Evolutionary conservation across 2,329 filamentous ascomycete genomes (phyloP).

Genomic region (Ambrosiella xylebori): DNA sequence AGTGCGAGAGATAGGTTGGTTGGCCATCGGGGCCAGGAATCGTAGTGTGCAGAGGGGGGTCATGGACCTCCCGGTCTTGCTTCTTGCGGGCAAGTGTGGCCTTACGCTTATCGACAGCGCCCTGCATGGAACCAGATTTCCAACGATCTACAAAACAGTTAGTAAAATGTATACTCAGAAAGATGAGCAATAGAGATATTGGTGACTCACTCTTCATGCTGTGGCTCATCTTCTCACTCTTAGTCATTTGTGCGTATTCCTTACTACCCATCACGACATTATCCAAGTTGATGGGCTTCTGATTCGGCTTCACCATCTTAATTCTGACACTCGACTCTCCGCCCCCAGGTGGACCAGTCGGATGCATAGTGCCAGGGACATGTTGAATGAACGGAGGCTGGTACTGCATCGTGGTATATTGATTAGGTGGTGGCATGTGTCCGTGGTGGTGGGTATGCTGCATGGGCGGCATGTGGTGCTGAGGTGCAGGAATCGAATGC

Average conservation of each 20-base stretch:
- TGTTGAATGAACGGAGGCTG: neutral
- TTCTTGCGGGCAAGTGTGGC: constrained; percentile 44
- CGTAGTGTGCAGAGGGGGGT: constrained; percentile 2
- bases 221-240: constrained; percentile 48
- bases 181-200: neutral
- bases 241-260: constrained; percentile 44
- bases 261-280: constrained; percentile 21
- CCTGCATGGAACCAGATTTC: constrained; percentile 42
- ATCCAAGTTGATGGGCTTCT: constrained; percentile 11
- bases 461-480: neutral
- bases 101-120: constrained; percentile 42
- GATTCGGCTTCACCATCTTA: constrained; percentile 12
- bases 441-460: neutral
- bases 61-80: constrained; percentile 30
- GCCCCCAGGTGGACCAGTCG: neutral
- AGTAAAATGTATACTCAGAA: constrained; percentile 14
- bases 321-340: constrained; percentile 8
- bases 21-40: constrained; percentile 4
- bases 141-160: constrained; percentile 32
- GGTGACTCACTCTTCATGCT: constrained; percentile 42
- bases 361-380: neutral
- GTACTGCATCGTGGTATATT: constrained; percentile 9
- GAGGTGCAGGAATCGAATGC: neutral
- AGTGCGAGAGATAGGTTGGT: neutral
- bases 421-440: neutral